Conservation (phyloP, 1,284 basidiomycete genomes). For the Agroathelia rolfsii region DNA sequence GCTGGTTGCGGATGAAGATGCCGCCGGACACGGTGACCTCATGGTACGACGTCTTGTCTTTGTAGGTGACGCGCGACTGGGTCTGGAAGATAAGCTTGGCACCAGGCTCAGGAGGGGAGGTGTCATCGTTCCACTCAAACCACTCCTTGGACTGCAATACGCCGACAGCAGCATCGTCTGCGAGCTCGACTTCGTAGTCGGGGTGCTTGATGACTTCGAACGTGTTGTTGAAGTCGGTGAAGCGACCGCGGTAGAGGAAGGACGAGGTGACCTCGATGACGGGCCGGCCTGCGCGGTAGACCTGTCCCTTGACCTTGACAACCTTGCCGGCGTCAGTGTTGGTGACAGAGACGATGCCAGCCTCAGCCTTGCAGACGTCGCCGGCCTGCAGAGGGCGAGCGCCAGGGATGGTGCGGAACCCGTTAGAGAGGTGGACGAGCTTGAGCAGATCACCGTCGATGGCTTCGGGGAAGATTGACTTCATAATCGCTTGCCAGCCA, state of each 20-base stretch:
- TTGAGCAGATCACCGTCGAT: constrained; percentile 93
- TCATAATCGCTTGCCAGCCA: constrained; percentile 98
- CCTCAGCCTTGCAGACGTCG: constrained; percentile 86
- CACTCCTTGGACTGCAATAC: constrained; percentile 95
- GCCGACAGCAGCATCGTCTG: constrained; percentile 75
- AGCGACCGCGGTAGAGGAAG: constrained; percentile 95
- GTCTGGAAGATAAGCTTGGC: constrained; percentile 85
- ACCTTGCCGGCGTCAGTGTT: constrained; percentile 92
- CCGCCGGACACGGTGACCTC: constrained; percentile 79
- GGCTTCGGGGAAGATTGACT: constrained; percentile 85
- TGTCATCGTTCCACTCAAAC: constrained; percentile 91
- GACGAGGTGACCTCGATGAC: constrained; percentile 92
- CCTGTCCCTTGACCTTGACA: constrained; percentile 85
- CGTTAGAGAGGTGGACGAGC: constrained; percentile 94
- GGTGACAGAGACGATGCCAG: constrained; percentile 80
- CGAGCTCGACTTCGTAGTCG: constrained; percentile 75
- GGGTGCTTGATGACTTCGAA: constrained; percentile 89
- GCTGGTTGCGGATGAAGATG: constrained; percentile 77
- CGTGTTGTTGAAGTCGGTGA: constrained; percentile 90
- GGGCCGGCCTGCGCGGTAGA: constrained; percentile 64
- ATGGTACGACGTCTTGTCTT: constrained; percentile 82
- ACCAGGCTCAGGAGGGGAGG: constrained; percentile 69
- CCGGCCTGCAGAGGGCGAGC: constrained; percentile 73
- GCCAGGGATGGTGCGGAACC: constrained; percentile 83
- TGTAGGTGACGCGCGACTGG: constrained; percentile 80